Evolutionary conservation across 768 basidiomycete species (phyloP).

Genomic region (Boletus insuetus): DNA sequence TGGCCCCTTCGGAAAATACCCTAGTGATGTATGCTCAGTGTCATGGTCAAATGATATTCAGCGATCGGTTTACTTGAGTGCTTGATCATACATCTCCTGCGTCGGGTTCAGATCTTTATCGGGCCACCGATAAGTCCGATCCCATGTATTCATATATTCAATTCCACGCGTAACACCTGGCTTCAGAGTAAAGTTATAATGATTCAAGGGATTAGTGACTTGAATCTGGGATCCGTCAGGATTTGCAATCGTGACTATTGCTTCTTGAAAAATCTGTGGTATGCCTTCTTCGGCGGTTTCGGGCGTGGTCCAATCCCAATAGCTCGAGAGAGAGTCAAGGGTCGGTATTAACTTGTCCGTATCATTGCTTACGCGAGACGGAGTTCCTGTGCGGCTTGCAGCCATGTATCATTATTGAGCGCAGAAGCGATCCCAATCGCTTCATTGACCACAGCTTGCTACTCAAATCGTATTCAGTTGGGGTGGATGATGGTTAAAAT

Average conservation of each 20-base stretch:
- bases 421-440: slow-evolving; percentile 13
- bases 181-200: slow-evolving; percentile 2
- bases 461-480: not conserved
- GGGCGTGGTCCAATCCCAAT: slow-evolving; percentile 17
- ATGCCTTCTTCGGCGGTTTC: slow-evolving; percentile 4
- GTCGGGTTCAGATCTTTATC: not conserved
- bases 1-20: not conserved
- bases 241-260: not conserved
- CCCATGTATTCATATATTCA: slow-evolving; percentile 8
- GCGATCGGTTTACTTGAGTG: slow-evolving; percentile 6
- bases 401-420: slow-evolving; percentile 7
- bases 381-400: slow-evolving; percentile 9
- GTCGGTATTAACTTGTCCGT: not conserved
- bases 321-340: not conserved
- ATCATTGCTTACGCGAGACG: slow-evolving; percentile 16
- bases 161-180: not conserved
- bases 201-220: slow-evolving; percentile 14
- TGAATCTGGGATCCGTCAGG: not conserved
- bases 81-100: slow-evolving; percentile 8
- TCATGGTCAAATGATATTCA: no score
- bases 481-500: not conserved
- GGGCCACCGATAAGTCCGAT: slow-evolving; percentile 17
- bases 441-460: slow-evolving; percentile 19
- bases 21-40: not conserved
- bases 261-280: not conserved